Percentiles rank a stretch among this genome's conserved stretches.
phyloP scores from a whole-genome alignment of 768 basidiomycete species.

The Phaffia tasmanica region DNA sequence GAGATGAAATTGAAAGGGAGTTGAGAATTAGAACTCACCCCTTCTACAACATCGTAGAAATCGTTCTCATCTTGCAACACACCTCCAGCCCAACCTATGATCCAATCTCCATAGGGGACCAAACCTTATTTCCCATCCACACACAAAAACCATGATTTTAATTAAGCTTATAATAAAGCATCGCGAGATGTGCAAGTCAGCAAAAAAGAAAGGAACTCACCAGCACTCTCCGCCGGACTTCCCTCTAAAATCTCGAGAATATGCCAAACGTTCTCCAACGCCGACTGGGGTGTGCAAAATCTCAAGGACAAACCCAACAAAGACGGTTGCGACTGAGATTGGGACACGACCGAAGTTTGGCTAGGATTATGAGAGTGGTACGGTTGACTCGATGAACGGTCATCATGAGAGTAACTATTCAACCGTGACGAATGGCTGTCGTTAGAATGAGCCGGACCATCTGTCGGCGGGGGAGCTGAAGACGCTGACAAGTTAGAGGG shows the following conservation, averaged over 20 bases:
- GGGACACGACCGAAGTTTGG: not conserved
- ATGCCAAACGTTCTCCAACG: conserved; percentile 94
- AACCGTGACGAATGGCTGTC: conserved; percentile 29
- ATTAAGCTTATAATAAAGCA: not conserved
- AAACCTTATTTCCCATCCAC: conserved; percentile 46
- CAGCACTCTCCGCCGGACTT: conserved; percentile 84
- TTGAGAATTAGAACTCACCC: conserved; percentile 46
- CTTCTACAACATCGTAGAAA: conserved; percentile 91
- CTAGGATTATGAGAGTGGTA: conserved; percentile 1
- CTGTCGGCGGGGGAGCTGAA: conserved; percentile 40
- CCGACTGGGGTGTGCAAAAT: conserved; percentile 76
- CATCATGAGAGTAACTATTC: conserved; percentile 34
- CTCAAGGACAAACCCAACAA: conserved; percentile 89
- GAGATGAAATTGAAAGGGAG: conserved; percentile 1
- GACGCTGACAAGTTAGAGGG: conserved; percentile 33
- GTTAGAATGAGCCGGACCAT: conserved; percentile 38
- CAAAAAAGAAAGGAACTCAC: conserved; percentile 14
- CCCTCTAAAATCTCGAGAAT: conserved; percentile 94
- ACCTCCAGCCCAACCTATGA: conserved; percentile 88
- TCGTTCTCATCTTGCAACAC: conserved; percentile 81
- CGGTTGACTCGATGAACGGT: too few species aligned
- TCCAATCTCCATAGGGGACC: conserved; percentile 74
- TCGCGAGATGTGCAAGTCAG: conserved; percentile 25
- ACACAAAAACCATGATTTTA: conserved; percentile 9
- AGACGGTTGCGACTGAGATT: conserved; percentile 54